These are phyloP conservation scores for Hygrocybe coccinea DNA, from an alignment of 768 basidiomycete species.

Conservation along the genomic window DNA sequence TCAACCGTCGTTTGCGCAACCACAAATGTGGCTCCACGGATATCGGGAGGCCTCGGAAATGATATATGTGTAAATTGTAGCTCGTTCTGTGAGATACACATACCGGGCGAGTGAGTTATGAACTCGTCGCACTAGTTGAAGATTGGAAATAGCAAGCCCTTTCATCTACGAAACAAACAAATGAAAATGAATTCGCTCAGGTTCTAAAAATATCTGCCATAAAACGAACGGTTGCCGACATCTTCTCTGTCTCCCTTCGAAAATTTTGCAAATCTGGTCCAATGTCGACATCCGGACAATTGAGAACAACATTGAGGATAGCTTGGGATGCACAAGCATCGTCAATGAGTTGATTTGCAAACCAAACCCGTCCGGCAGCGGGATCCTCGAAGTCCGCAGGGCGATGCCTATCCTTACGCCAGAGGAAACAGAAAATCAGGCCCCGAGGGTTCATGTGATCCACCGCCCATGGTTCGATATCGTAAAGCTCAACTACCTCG, in stretches of 20 bases:
- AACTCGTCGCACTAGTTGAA: slow-evolving; percentile 46
- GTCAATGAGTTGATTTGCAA: slow-evolving; percentile 62
- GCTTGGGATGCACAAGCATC: slow-evolving; percentile 13
- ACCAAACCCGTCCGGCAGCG: slow-evolving; percentile 56
- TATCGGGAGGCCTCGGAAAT: slow-evolving; percentile 46
- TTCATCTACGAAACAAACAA: slow-evolving; percentile 44
- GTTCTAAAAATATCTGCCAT: background rate
- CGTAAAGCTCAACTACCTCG: slow-evolving; percentile 56
- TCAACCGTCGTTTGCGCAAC: no score
- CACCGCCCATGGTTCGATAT: slow-evolving; percentile 60
- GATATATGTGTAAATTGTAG: slow-evolving; percentile 4
- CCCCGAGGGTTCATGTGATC: slow-evolving; percentile 55
- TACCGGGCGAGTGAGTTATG: slow-evolving; percentile 62
- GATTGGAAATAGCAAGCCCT: slow-evolving; percentile 57
- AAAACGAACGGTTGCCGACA: slow-evolving; percentile 52
- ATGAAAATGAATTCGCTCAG: background rate
- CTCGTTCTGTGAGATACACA: slow-evolving; percentile 11
- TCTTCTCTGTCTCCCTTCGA: slow-evolving; percentile 45
- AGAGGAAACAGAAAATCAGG: slow-evolving; percentile 60
- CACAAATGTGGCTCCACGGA: slow-evolving; percentile 40
- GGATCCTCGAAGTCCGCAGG: slow-evolving; percentile 48
- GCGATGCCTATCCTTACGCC: slow-evolving; percentile 46
- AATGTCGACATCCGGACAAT: no score
- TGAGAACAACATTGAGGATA: no score
- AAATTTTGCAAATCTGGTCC: no score